Conservation (phyloP, 306 rosid species). For the Albizia julibrissin region DNA sequence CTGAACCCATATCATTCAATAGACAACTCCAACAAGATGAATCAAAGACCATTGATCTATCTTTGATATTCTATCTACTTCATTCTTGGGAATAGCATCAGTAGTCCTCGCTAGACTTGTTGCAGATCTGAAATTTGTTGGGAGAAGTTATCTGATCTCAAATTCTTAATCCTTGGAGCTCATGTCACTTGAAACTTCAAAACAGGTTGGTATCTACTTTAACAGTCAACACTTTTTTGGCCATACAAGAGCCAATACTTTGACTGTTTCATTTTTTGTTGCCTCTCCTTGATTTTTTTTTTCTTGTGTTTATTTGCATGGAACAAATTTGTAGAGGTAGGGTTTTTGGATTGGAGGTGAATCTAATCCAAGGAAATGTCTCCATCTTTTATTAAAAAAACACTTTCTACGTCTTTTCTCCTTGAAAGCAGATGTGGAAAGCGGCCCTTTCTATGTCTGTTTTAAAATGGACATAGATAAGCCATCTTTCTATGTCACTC, state of each 20-base stretch:
- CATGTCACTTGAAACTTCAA: conserved; percentile 90
- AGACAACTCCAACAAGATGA: background rate
- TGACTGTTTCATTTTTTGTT: background rate
- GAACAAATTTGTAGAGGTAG: no score
- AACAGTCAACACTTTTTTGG: no score
- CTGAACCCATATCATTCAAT: background rate
- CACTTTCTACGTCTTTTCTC: no score
- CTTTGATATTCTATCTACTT: conserved; percentile 30
- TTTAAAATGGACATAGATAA: no score
- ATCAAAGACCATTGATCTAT: background rate
- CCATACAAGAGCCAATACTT: background rate
- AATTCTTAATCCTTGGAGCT: conserved; percentile 91
- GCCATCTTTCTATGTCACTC: no score
- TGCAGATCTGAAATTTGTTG: conserved; percentile 69
- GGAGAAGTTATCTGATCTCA: conserved; percentile 79
- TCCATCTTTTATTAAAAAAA: no score
- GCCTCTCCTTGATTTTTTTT: background rate
- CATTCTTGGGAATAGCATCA: conserved; percentile 89
- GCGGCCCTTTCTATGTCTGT: no score
- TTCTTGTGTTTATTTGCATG: background rate
- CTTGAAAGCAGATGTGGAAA: no score
- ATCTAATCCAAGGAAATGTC: no score
- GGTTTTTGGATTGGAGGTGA: no score
- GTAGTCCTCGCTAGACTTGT: conserved; percentile 94
- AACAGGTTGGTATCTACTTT: conserved; percentile 62